Percentiles rank a stretch among this genome's conserved stretches.
These are phyloP conservation scores for Lepidium sativum DNA, from an alignment of 345 rosid genomes.

Conservation along the genomic window DNA sequence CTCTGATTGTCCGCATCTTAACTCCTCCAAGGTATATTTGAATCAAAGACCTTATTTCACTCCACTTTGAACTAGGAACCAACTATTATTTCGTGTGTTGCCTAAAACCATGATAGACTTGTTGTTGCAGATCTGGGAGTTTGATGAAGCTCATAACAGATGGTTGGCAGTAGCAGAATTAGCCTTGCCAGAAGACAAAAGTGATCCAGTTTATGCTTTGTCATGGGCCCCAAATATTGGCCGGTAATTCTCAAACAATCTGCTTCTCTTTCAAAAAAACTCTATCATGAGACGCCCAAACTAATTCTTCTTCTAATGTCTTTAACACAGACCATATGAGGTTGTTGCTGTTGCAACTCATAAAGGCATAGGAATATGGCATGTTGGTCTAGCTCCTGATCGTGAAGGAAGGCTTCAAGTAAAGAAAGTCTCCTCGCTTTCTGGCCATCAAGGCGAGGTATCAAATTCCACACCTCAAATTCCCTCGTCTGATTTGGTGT, in stretches of 20 bases:
- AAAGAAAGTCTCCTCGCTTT: conserved; percentile 57
- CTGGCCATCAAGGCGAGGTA: conserved; percentile 83
- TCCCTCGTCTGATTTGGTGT: not conserved
- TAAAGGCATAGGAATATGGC: conserved; percentile 81
- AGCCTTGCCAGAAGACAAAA: conserved; percentile 65
- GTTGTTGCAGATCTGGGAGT: conserved; percentile 77
- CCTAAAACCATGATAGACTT: conserved; percentile 7
- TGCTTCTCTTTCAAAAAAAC: not conserved
- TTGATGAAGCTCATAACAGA: conserved; percentile 81
- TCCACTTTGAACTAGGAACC: not conserved
- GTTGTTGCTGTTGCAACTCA: conserved; percentile 71
- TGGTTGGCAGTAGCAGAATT: conserved; percentile 96
- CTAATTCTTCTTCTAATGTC: not conserved
- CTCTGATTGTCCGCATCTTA: conserved; percentile 59
- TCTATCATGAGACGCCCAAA: not conserved
- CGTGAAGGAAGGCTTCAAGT: conserved; percentile 61
- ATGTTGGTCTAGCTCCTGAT: conserved; percentile 62
- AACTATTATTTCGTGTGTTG: not conserved
- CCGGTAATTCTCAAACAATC: conserved; percentile 33
- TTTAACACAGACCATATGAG: conserved; percentile 57
- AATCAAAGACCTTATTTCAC: not conserved
- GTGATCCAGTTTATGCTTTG: conserved; percentile 64
- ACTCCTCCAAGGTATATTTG: conserved; percentile 61
- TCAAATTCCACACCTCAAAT: not conserved
- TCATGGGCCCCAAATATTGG: conserved; percentile 95